A percentile compares a stretch with the other conserved stretches of the same genome.
Conservation (phyloP, 2,329 filamentous ascomycete species). For the Fusarium ambrosium region DNA sequence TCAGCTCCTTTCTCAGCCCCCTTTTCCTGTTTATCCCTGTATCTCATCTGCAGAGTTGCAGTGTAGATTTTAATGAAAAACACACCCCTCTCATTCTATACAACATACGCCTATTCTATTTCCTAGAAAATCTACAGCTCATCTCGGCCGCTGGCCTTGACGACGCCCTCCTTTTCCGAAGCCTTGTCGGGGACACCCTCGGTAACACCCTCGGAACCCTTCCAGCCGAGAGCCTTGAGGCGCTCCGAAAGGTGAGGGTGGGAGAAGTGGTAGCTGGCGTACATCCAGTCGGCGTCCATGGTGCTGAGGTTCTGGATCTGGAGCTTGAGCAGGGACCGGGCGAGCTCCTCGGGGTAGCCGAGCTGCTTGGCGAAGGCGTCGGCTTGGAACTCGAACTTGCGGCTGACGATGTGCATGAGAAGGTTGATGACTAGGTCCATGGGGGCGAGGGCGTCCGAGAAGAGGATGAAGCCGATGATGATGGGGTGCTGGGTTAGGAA, state of each 20-base stretch:
- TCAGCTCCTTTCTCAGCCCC: slow-evolving; percentile 9
- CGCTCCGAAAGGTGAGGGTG: slow-evolving; percentile 96
- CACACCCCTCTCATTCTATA: slow-evolving; percentile 15
- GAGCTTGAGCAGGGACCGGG: slow-evolving; percentile 91
- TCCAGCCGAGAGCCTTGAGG: slow-evolving; percentile 91
- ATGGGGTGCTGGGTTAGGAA: slow-evolving; percentile 88
- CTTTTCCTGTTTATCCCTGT: slow-evolving; percentile 18
- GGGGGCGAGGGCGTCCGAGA: slow-evolving; percentile 94
- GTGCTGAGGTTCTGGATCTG: slow-evolving; percentile 98
- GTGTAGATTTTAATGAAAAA: neutral
- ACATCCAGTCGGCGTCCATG: slow-evolving; percentile 99
- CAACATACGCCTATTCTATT: neutral
- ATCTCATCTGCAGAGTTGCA: neutral
- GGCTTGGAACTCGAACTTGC: slow-evolving; percentile 96
- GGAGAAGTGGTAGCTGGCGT: slow-evolving; percentile 98
- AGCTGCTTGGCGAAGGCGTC: slow-evolving; percentile 89
- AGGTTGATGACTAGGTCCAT: slow-evolving; percentile 97
- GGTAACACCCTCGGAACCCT: slow-evolving; percentile 67
- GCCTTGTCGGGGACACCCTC: slow-evolving; percentile 55
- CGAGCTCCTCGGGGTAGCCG: slow-evolving; percentile 87
- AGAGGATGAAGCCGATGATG: slow-evolving; percentile 96
- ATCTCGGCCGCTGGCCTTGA: slow-evolving; percentile 82
- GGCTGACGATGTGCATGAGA: slow-evolving; percentile 93
- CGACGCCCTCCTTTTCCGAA: slow-evolving; percentile 59
- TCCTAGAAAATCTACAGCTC: slow-evolving; percentile 66